Conservation (phyloP, 257 asterid genomes). For the Ilex asprella region DNA sequence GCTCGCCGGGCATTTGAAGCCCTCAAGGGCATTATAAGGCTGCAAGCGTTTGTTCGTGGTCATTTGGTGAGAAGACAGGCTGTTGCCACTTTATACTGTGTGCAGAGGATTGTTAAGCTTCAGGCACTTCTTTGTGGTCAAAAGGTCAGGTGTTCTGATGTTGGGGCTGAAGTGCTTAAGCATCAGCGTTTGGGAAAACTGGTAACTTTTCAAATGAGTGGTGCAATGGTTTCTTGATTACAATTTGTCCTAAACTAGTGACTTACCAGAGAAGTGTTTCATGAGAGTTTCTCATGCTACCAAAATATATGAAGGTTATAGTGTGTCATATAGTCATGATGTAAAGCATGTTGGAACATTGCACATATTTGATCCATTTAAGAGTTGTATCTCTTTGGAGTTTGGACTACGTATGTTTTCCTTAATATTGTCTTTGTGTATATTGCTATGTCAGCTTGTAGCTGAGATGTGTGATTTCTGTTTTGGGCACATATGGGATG, state of each 20-base stretch:
- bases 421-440: background rate
- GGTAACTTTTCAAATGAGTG: constrained; percentile 15
- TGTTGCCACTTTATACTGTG: constrained; percentile 27
- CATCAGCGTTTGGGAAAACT: constrained; percentile 13
- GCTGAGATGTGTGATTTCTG: too few species aligned
- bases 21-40: constrained; percentile 18
- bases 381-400: background rate
- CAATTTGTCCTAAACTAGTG: background rate
- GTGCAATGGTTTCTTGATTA: background rate
- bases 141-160: constrained; percentile 21
- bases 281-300: background rate
- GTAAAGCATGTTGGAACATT: background rate
- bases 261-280: background rate
- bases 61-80: constrained; percentile 38
- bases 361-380: background rate
- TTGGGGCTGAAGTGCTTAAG: constrained; percentile 19
- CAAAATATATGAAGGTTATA: background rate
- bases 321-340: background rate
- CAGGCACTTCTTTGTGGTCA: constrained; percentile 38
- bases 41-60: constrained; percentile 38
- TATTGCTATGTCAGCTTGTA: too few species aligned
- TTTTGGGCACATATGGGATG: background rate
- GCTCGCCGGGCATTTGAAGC: constrained; percentile 27
- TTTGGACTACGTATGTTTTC: background rate
- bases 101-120: constrained; percentile 33